Conservation (phyloP, 306 rosid genomes). For the Dicorynia guianensis region DNA sequence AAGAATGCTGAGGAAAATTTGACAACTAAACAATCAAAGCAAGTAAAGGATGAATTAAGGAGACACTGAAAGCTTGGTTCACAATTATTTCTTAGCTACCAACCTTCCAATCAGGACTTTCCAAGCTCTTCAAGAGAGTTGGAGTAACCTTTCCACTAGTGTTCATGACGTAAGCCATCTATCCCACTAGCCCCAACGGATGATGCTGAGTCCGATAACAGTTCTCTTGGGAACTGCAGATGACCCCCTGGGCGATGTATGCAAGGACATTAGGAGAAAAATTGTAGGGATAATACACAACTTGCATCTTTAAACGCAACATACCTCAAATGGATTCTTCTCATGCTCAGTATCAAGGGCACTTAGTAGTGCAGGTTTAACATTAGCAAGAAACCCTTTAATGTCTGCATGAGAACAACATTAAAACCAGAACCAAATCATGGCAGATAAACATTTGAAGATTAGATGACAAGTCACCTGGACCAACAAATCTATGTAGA, state of each 20-base stretch:
- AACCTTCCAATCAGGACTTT: slow-evolving; percentile 99
- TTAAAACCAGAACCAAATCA: slow-evolving; percentile 31
- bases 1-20: slow-evolving; percentile 34
- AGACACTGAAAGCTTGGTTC: too few species aligned
- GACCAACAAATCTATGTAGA: slow-evolving; percentile 96
- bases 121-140: slow-evolving; percentile 83
- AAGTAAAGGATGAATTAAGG: too few species aligned
- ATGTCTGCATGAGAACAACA: slow-evolving; percentile 51
- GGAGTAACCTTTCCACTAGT: slow-evolving; percentile 93
- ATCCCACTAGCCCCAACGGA: slow-evolving; percentile 67
- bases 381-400: too few species aligned
- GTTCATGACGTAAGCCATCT: slow-evolving; percentile 95
- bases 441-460: slow-evolving; percentile 25
- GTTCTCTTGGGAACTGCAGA: slow-evolving; percentile 77
- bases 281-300: too few species aligned
- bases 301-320: too few species aligned
- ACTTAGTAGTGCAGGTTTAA: too few species aligned
- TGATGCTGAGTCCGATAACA: slow-evolving; percentile 65
- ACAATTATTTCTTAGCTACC: slow-evolving; percentile 14
- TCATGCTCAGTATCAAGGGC: too few species aligned
- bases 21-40: not conserved
- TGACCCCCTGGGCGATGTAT: slow-evolving; percentile 66
- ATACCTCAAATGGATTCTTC: too few species aligned
- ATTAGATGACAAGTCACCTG: slow-evolving; percentile 67
- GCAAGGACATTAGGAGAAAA: too few species aligned